These are phyloP conservation scores for Apophysomyces trapeziformis DNA, from an alignment of 371 early-diverging fungal genomes.

Conservation along the genomic window DNA sequence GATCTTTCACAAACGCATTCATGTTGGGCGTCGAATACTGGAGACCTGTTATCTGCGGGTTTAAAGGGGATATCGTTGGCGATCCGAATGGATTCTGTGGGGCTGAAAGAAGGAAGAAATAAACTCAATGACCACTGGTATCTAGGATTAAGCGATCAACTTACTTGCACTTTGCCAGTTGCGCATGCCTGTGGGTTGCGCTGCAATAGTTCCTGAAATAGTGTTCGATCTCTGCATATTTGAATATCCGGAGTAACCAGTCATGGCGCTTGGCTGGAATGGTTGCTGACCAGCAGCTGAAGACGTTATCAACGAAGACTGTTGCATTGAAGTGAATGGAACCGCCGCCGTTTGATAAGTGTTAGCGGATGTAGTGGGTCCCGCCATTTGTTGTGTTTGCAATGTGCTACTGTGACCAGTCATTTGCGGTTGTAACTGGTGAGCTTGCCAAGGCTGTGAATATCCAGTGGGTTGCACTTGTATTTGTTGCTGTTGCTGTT, in stretches of 20 bases:
- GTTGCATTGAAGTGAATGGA: slow-evolving; percentile 15
- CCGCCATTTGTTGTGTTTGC: slow-evolving; percentile 12
- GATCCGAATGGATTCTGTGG: slow-evolving; percentile 64
- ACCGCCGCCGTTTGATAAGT: slow-evolving; percentile 19
- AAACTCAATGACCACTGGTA: no score
- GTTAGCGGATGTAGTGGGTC: slow-evolving; percentile 5
- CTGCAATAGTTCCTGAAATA: slow-evolving; percentile 23
- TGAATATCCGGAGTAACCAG: neutral
- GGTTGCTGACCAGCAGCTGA: slow-evolving; percentile 14
- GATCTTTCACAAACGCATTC: slow-evolving; percentile 41
- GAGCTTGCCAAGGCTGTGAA: slow-evolving; percentile 32
- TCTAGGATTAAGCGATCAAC: slow-evolving; percentile 13
- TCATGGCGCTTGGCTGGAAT: neutral
- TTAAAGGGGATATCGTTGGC: slow-evolving; percentile 35
- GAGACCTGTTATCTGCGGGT: slow-evolving; percentile 38
- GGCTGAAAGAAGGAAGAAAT: slow-evolving; percentile 21
- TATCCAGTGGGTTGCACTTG: slow-evolving; percentile 7
- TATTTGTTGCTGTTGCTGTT: slow-evolving; percentile 20
- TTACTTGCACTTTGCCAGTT: slow-evolving; percentile 60
- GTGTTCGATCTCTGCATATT: slow-evolving; percentile 6
- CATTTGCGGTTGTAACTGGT: slow-evolving; percentile 22
- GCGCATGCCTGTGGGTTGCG: slow-evolving; percentile 54
- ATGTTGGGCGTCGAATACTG: slow-evolving; percentile 51
- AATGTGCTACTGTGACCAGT: slow-evolving; percentile 14
- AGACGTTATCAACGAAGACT: slow-evolving; percentile 10